A percentile compares a stretch with the other conserved stretches of the same genome.
Evolutionary conservation across 139 green algal species (phyloP).

Genomic region (Pleodorina starrii): DNA sequence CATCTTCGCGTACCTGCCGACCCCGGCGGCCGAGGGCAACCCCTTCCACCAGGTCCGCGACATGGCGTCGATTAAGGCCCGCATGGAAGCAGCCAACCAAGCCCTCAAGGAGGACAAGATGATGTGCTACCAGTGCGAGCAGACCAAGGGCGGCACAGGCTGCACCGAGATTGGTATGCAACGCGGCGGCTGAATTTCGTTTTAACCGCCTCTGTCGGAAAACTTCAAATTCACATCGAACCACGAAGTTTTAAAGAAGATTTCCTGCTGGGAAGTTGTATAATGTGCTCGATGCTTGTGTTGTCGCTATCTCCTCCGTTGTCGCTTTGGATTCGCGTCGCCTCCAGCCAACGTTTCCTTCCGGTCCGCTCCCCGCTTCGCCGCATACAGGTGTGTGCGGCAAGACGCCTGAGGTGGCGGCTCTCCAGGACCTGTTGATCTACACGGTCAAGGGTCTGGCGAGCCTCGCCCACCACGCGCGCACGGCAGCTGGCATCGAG

Average conservation of each 20-base stretch:
- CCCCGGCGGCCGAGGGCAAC: not conserved
- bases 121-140: conserved; percentile 72
- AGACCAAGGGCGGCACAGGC: conserved; percentile 72
- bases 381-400: conserved; percentile 79
- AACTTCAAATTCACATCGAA: no score
- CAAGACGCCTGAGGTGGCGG: conserved; percentile 77
- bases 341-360: no score
- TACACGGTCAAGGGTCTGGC: conserved; percentile 60
- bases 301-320: no score
- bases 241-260: no score
- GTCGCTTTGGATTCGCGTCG: no score
- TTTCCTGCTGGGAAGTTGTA: no score
- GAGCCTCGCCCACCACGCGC: conserved; percentile 18
- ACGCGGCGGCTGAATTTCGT: no score
- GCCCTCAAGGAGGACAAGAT: conserved; percentile 28
- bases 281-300: no score
- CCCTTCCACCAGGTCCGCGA: conserved; percentile 27
- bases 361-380: no score
- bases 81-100: conserved; percentile 11
- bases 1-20: not conserved
- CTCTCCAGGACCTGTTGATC: conserved; percentile 76
- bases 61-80: not conserved
- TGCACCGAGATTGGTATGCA: conserved; percentile 68
- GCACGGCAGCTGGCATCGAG: conserved; percentile 37
- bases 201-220: no score